Evolutionary conservation across 352 stramenopile species (phyloP), one percentile per base, ranked within the genome.

Genomic region (Phytophthora pseudosyringae): DNA sequence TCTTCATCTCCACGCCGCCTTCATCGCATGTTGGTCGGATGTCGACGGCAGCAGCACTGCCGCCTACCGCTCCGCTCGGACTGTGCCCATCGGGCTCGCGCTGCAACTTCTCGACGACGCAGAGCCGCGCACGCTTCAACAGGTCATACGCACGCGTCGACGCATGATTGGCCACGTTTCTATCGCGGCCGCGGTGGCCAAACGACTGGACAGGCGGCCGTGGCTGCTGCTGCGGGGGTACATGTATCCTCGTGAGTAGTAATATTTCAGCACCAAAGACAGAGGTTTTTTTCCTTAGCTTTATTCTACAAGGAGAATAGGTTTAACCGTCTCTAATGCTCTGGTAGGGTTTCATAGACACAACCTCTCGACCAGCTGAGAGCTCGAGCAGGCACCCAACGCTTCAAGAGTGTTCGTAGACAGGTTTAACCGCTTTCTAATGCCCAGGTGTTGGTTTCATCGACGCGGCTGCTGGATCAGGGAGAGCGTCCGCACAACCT

Each of bases 161-260:
- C 10, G 47, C 26, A 49, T 59, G 46, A 69, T 69, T 69, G 61
- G 53, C 8, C 15, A 13, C 33, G 33, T 63, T 65, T 69, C 47
- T 69, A 54, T 69, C n/a, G 40, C 18, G 53, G 18, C 18, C 31
- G 12, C 18, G 13, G 12, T 40, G 50, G 4, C 25, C 21, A 40
- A 64, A 69, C 54, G 54, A 65, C 47, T 64, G 53, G 53, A 64
- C 52, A 69, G 36, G 44, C 52, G 38, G 4, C n/a, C n/a, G n/a
- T 12, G 35, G 6, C 6, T 1, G 40, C 16, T 18, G 31, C 31
- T 1, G 31, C 31, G 6, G 31, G 31, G 1, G 21, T 21, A 21
- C 21, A 33, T 32, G 60, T 36, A 64, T 64, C 53, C 38, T 13
- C 39, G 52, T 21, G 21, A n/a, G n/a, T n/a, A n/a, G n/a, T n/a